Base-by-base conservation (phyloP, 306 rosid genomes). In the Quercus parvula region DNA sequence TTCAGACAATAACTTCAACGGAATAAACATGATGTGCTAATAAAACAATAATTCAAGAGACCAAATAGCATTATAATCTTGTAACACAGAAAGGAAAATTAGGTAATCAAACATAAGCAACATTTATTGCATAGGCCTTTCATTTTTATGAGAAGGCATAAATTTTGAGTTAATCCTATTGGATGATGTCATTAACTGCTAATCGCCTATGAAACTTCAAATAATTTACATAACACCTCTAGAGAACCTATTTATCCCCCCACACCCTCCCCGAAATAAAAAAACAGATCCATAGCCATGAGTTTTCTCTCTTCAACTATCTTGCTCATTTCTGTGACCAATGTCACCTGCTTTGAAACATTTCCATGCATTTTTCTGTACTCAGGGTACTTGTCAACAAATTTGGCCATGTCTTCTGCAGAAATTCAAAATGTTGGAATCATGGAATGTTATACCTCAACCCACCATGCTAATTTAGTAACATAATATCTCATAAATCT, bases 341-440 rank as follows among this genome's bases (percentile, higher is more conserved):
- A 85, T 67, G 97, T 84, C 83, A 95, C 98, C 79, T 95, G 98
- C 84, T 95, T 95, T 75, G 99, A 93, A 80, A 93, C 98, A 85
- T 95, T 91, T 57, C 99, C 99, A 28, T 89, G 97, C 98, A 90
- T 92, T 87, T 94, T 92, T 83, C 90, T 90, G 81, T 94, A 92
- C 88, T 92, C 97, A 15, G 98, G 97, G 85, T 94, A 93, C 70
- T 88, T 95, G 73, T 95, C 99, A 88, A 95, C 97, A 89, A 93
- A 94, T 77, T 89, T 92, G 83, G 97, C 97, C 98, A 94, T 94
- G 90, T 92, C 97, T 80, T 94, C 98, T 94, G 91, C 81, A 85
- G 83, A 75, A 68, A 81, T 73, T 79, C 51, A 77, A 78, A 85
- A 64, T 75, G 86, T 51, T 35, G 55, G 33, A 87, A 75, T 77